A percentile compares a stretch with the other conserved stretches of the same genome.
These are phyloP conservation scores for Alternaria ventricosa DNA, from an alignment of 2,329 filamentous ascomycete species.

Conservation along the genomic window DNA sequence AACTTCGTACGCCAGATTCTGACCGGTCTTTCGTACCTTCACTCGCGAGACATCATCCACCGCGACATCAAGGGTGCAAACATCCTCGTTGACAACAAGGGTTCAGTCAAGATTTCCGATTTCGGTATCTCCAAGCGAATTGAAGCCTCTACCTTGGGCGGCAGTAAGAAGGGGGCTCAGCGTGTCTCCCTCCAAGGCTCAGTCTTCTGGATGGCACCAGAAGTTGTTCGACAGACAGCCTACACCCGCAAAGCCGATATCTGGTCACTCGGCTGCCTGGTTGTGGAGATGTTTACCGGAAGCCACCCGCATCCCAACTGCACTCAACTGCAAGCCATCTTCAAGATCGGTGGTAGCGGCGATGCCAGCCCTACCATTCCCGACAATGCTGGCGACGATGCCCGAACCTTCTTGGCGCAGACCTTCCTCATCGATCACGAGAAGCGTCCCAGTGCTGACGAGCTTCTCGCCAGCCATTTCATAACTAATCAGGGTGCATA, in stretches of 20 bases:
- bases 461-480: conserved; percentile 84
- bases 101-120: conserved; percentile 98
- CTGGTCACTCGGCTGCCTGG: conserved; percentile 94
- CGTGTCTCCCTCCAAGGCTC: conserved; percentile 87
- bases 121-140: conserved; percentile 99
- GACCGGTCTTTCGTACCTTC: conserved; percentile 88
- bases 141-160: conserved; percentile 79
- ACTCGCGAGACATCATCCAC: conserved; percentile 95
- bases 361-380: conserved; percentile 89
- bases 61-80: conserved; percentile 99
- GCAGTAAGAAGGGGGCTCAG: conserved; percentile 45
- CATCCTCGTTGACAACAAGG: conserved; percentile 98
- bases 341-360: conserved; percentile 88
- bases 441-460: conserved; percentile 87
- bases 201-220: conserved; percentile 99
- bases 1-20: conserved; percentile 98
- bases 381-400: conserved; percentile 83
- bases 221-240: conserved; percentile 96
- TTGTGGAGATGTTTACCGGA: conserved; percentile 99
- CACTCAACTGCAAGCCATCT: conserved; percentile 96
- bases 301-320: conserved; percentile 96
- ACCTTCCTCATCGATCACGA: conserved; percentile 98
- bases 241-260: conserved; percentile 99
- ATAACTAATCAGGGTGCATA: conserved; percentile 67
- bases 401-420: conserved; percentile 79